These are phyloP conservation scores for Calycina herbarum DNA, from an alignment of 2,329 filamentous ascomycete species.

Conservation along the genomic window DNA sequence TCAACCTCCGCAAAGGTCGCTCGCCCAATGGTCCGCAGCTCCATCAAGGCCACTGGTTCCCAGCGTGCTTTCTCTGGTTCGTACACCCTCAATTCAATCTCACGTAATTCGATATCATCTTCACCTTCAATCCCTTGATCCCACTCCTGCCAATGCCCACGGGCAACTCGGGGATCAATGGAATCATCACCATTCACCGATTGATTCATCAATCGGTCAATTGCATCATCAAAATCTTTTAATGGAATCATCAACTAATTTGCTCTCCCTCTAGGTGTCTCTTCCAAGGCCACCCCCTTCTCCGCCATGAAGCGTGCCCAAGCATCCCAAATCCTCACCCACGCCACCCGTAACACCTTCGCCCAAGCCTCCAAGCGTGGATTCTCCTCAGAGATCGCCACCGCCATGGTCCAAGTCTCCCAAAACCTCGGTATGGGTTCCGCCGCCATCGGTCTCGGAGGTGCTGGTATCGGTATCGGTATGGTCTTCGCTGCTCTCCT, in stretches of 20 bases:
- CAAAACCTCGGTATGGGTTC: conserved; percentile 89
- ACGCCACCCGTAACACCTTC: conserved; percentile 44
- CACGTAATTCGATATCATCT: neutral
- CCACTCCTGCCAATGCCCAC: neutral
- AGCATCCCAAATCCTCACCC: conserved; percentile 64
- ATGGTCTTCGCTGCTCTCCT: conserved; percentile 90
- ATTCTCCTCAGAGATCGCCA: conserved; percentile 86
- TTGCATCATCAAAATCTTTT: conserved; percentile 3
- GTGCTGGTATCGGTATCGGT: conserved; percentile 94
- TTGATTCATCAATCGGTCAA: conserved; percentile 3
- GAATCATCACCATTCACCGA: neutral
- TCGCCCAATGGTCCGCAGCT: conserved; percentile 70
- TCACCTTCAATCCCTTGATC: neutral
- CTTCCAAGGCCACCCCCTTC: conserved; percentile 38
- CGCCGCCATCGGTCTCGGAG: conserved; percentile 88
- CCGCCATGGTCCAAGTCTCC: conserved; percentile 86
- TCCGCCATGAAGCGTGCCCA: conserved; percentile 73
- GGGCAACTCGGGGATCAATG: conserved; percentile 1
- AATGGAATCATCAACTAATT: conserved; percentile 37
- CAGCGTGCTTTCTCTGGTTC: conserved; percentile 77
- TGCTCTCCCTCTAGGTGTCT: conserved; percentile 41
- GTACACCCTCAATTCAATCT: conserved; percentile 36
- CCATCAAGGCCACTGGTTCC: conserved; percentile 57
- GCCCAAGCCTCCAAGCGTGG: conserved; percentile 66
- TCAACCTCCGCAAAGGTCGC: conserved; percentile 65